A percentile compares a stretch with the other conserved stretches of the same genome.
These are phyloP conservation scores for Hypomyces rosellus DNA, from an alignment of 2,329 filamentous ascomycete species.

Conservation along the genomic window DNA sequence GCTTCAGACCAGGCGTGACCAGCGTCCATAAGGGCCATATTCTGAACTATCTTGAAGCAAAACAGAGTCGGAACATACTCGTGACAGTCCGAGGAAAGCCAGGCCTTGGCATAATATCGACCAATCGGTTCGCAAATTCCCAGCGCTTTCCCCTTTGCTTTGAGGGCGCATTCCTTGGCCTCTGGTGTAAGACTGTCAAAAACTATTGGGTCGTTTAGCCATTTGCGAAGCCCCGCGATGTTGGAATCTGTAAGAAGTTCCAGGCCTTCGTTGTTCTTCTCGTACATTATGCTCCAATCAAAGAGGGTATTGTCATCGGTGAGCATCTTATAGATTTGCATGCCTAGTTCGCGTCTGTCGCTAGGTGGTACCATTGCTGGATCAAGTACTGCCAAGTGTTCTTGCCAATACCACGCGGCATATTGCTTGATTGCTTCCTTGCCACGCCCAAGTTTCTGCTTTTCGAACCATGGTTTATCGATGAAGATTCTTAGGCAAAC, in stretches of 20 bases:
- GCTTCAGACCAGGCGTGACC: slow-evolving; percentile 32
- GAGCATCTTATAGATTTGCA: slow-evolving; percentile 30
- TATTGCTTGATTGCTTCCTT: slow-evolving; percentile 31
- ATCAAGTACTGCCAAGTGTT: slow-evolving; percentile 32
- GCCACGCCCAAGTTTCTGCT: slow-evolving; percentile 20
- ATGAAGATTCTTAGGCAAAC: slow-evolving; percentile 36
- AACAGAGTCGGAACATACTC: slow-evolving; percentile 34
- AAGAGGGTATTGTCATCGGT: slow-evolving; percentile 30
- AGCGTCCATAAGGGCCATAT: slow-evolving; percentile 32
- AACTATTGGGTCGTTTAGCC: slow-evolving; percentile 30
- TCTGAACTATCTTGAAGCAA: slow-evolving; percentile 39
- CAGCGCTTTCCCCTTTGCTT: slow-evolving; percentile 19
- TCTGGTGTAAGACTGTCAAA: slow-evolving; percentile 22
- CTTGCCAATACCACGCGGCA: slow-evolving; percentile 40
- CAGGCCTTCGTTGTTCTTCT: slow-evolving; percentile 35
- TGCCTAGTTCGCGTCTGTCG: slow-evolving; percentile 29
- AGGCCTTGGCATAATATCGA: slow-evolving; percentile 31
- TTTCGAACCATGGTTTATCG: slow-evolving; percentile 24
- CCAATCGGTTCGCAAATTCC: slow-evolving; percentile 34
- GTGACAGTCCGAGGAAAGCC: slow-evolving; percentile 29
- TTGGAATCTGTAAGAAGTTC: slow-evolving; percentile 35
- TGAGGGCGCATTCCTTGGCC: slow-evolving; percentile 25
- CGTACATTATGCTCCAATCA: slow-evolving; percentile 35
- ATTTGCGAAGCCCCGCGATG: slow-evolving; percentile 29
- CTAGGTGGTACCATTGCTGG: slow-evolving; percentile 17